Evolutionary conservation across 179 eudicot species (phyloP), one percentile per base, ranked within the genome.

Genomic region (Spergularia azorica): DNA sequence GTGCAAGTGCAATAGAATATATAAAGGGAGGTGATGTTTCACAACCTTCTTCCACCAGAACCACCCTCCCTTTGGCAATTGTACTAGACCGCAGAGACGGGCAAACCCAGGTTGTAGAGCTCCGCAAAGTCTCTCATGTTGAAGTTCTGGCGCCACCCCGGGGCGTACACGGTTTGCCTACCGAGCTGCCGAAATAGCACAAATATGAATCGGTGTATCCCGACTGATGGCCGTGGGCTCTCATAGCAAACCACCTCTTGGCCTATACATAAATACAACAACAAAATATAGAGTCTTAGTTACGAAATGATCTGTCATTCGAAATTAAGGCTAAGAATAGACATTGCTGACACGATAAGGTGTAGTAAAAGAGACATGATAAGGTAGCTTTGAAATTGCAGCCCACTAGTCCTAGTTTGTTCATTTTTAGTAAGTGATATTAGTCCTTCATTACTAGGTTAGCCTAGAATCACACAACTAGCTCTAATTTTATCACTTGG

Each of bases 101-200:
- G 84, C 65, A 68, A 15, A 5, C 77, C 66, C 17, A 81, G 78
- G 43, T 77, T 60, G 75, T 81, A 72, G 36, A 72, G 21, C 15
- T 81, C 75, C 0, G 84, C 80, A 43, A 81, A 81, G 51, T 81
- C 84, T 60, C 84, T 66, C 3, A 74, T 77, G 71, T 51, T 51
- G 71, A 81, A 81, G 38, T 81, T 81, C 58, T 77, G 84, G 61
- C 84, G 84, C 80, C 80, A 81, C 2, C 77, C 80, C 0, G 84
- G 84, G 10, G 77, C 65, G 21, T 38, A 41, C 17, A 81, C 74
- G n/a, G 65, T 62, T 48, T 72, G 65, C 71, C 69, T 59, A 9
- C 64, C 80, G 39, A 50, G 9, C 9, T 81, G 84, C 57, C 61
- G 50, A 26, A 67, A 81, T 26, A 77, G 13, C 13, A 77, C 75